Base-by-base conservation (phyloP, 768 basidiomycete species). In the Naganishia kalamii region DNA sequence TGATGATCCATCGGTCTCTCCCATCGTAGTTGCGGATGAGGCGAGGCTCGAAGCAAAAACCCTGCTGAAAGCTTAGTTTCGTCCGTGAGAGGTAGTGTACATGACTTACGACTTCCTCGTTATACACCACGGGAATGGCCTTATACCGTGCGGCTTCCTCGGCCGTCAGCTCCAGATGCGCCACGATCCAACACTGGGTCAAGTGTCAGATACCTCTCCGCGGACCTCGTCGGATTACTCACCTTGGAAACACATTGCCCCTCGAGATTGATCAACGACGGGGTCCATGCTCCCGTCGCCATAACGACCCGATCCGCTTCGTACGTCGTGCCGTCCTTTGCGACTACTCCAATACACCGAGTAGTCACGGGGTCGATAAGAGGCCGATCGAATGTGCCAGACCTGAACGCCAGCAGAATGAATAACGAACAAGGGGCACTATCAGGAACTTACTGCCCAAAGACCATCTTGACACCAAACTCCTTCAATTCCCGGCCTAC, bases 231-330 rank as follows among this genome's bases (percentile, higher is more conserved):
- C 1, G 21, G 1, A 0, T 7, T 4, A 60, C 71, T 66, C 50
- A 72, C 74, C 67, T 77, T 77, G 11, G 72, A 71, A 17, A 60
- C 65, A 67, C 77, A 78, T 60, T 78, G 77, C 3, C 70, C 75
- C 46, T 76, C 41, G 4, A 78, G 68, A 62, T 77, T 74, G 11
- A 78, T 47, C 13, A 77, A 52, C 3, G 48, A 65, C 6, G 74
- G 75, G 12, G 69, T 74, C 77, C 75, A 77, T 4, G 77, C 77
- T 35, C 77, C 77, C 2, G 74, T 67, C 12, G 74, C 74, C 33
- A 78, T 54, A 11, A 78, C 68, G 17, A 77, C 75, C 41, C 72
- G 44, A 60, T 77, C 75, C 1, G 74, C 75, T 2, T 63, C 25
- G 61, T 69, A 68, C 29, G 62, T 62, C 2, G 70, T 70, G 0